Evolutionary conservation across 257 asterid species (phyloP).

Genomic region (Scutellaria galericulata): DNA sequence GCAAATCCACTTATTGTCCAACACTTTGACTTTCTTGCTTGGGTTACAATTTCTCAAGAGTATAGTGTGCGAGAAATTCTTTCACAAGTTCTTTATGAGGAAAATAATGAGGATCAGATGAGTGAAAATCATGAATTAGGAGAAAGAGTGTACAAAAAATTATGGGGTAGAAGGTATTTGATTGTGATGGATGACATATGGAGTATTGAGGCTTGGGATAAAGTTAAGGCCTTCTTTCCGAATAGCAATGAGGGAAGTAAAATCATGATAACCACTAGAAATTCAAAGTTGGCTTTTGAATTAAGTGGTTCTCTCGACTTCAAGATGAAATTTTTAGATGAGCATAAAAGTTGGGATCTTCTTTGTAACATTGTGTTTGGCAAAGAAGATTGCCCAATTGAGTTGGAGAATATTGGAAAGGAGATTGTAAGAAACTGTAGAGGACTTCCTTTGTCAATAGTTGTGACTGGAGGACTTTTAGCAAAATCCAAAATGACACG

Average conservation of each 20-base stretch:
- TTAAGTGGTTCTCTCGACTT: background rate
- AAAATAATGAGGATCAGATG: too few relatives aligned
- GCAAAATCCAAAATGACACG: background rate
- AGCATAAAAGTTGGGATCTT: constrained; percentile 10
- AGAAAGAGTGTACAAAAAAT: background rate
- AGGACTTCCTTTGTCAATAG: constrained; percentile 31
- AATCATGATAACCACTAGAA: background rate
- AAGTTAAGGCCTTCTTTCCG: background rate
- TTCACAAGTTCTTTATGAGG: background rate
- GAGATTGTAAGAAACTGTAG: background rate
- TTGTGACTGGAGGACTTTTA: constrained; percentile 17
- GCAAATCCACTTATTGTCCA: background rate
- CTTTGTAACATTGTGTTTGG: background rate
- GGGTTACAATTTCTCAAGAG: background rate
- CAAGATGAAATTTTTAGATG: constrained; percentile 1
- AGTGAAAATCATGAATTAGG: background rate
- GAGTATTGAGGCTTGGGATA: background rate
- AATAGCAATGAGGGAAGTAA: background rate
- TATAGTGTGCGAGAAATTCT: background rate
- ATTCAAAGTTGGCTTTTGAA: background rate
- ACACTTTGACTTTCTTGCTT: background rate
- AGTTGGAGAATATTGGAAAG: background rate
- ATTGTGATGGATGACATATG: background rate
- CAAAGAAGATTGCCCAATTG: background rate
- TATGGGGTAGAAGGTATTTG: background rate